A percentile compares a stretch with the other conserved stretches of the same genome.
Evolutionary conservation across 441 rosid species (phyloP).

Genomic region (Pelargonium cotyledonis): DNA sequence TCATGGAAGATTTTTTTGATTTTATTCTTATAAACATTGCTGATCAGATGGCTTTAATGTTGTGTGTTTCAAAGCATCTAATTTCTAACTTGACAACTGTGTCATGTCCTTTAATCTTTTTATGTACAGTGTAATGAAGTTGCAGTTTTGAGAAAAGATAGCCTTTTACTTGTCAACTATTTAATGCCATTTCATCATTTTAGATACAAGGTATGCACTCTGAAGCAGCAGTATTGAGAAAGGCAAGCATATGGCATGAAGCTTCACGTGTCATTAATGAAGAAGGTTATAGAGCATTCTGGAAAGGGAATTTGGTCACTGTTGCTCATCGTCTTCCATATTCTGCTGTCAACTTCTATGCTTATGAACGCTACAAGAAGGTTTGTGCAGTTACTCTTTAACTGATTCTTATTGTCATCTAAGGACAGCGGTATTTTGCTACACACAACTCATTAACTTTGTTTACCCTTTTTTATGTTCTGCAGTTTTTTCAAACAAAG

Average conservation of each 20-base stretch:
- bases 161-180: neutral
- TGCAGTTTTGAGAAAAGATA: too few relatives aligned
- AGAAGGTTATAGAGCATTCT: conserved; percentile 82
- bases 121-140: too few relatives aligned
- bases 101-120: neutral
- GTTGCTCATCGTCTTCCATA: conserved; percentile 87
- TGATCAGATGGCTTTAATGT: neutral
- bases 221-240: conserved; percentile 52
- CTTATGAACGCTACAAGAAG: conserved; percentile 75
- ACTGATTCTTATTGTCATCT: neutral
- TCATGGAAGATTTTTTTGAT: neutral
- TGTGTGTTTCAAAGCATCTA: neutral
- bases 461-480: conserved; percentile 12
- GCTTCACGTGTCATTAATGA: conserved; percentile 80
- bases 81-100: neutral
- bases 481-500: conserved; percentile 51
- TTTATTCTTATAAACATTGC: neutral
- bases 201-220: conserved; percentile 96
- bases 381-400: conserved; percentile 23
- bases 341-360: conserved; percentile 77
- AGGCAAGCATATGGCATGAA: conserved; percentile 78
- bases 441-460: neutral
- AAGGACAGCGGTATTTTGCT: neutral
- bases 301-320: conserved; percentile 93
- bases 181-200: conserved; percentile 1